A percentile compares a stretch with the other conserved stretches of the same genome.
These are phyloP conservation scores for Rhododendron mucronatum DNA, from an alignment of 148 eudicot species.

Conservation along the genomic window DNA sequence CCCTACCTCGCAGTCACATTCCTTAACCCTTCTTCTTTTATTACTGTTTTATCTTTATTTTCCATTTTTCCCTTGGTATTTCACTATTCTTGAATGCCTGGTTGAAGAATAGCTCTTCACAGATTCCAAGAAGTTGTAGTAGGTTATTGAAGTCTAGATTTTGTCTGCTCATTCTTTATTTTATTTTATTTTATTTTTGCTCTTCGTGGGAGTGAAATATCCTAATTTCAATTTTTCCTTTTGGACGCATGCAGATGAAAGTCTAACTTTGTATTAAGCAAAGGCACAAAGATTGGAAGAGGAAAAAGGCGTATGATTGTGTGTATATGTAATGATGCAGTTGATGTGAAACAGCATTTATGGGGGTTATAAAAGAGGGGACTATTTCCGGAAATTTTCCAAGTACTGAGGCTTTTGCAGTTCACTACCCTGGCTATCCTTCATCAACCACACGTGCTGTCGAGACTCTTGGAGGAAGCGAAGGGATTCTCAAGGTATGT, in stretches of 20 bases:
- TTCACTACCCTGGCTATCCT: constrained; percentile 91
- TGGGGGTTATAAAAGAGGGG: constrained; percentile 78
- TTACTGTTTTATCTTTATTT: neutral
- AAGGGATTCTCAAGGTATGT: constrained; percentile 72
- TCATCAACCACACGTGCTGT: constrained; percentile 70
- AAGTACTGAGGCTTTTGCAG: constrained; percentile 49
- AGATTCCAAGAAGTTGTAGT: neutral
- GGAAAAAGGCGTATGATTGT: neutral
- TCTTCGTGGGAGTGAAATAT: neutral
- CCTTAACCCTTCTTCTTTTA: neutral
- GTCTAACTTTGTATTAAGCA: neutral
- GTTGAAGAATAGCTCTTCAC: neutral
- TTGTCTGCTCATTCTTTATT: neutral
- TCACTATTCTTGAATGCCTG: neutral
- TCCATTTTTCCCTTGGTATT: neutral
- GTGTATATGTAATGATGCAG: neutral
- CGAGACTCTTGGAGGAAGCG: constrained; percentile 76
- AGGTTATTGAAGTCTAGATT: neutral
- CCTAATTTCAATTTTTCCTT: neutral
- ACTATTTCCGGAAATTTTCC: constrained; percentile 58
- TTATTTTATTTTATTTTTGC: neutral
- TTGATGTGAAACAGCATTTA: constrained; percentile 8
- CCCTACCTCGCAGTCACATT: neutral
- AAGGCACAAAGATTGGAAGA: neutral
- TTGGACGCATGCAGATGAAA: neutral